Percentiles rank a stretch among this genome's conserved stretches.
phyloP scores from a whole-genome alignment of 768 basidiomycete genomes.

The Steccherinum ochraceum region DNA sequence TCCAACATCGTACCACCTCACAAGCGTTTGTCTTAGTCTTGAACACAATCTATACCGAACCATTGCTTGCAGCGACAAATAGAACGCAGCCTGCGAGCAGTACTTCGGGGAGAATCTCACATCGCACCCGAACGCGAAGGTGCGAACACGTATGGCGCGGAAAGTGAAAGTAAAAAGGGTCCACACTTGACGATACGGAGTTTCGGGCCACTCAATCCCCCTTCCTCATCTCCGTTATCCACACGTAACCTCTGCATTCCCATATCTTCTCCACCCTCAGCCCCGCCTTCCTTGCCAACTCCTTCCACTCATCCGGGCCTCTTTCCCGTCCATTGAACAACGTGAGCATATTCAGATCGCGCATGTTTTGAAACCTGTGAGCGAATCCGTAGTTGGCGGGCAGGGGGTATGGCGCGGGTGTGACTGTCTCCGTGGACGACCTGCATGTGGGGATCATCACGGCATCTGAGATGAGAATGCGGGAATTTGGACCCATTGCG shows the following conservation, averaged over 20 bases:
- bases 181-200: too few relatives aligned
- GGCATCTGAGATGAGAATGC: constrained; percentile 8
- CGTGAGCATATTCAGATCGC: constrained; percentile 12
- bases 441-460: background rate
- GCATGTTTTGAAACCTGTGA: background rate
- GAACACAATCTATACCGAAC: too few relatives aligned
- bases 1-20: too few relatives aligned
- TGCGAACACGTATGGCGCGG: too few relatives aligned
- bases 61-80: too few relatives aligned
- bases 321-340: constrained; percentile 9
- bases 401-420: constrained; percentile 8
- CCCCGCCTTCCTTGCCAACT: constrained; percentile 6
- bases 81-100: too few relatives aligned
- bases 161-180: too few relatives aligned
- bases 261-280: constrained; percentile 9
- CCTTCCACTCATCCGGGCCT: constrained; percentile 7
- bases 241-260: constrained; percentile 7
- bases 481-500: constrained; percentile 3
- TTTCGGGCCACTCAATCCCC: too few relatives aligned
- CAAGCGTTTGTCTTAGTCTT: too few relatives aligned
- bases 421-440: background rate
- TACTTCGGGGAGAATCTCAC: too few relatives aligned
- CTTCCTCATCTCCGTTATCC: constrained; percentile 9
- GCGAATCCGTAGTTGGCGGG: constrained; percentile 11
- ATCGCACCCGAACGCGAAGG: too few relatives aligned